phyloP scores from a whole-genome alignment of 305 asterid species.

The Plantago lanceolata region DNA sequence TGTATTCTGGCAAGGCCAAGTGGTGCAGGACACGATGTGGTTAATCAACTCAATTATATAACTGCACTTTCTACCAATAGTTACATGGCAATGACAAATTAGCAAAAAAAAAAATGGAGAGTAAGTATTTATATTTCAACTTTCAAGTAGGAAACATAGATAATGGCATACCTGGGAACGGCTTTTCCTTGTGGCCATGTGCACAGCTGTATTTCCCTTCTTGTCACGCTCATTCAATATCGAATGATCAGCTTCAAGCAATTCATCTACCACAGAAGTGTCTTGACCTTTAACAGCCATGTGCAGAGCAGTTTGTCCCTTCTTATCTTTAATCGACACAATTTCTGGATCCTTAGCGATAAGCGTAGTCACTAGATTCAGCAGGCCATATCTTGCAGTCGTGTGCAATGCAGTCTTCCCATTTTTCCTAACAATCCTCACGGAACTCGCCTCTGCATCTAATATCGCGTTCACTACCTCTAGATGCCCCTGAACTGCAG shows the following conservation, averaged over 20 bases:
- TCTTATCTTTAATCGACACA: constrained; percentile 75
- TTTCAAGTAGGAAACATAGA: neutral
- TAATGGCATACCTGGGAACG: constrained; percentile 64
- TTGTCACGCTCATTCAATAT: constrained; percentile 81
- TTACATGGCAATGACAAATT: neutral
- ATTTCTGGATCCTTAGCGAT: constrained; percentile 74
- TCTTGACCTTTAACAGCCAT: constrained; percentile 99
- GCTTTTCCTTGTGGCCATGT: constrained; percentile 83
- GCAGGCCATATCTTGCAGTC: constrained; percentile 76
- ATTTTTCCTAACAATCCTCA: constrained; percentile 78
- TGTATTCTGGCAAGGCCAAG: neutral
- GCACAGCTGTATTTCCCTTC: constrained; percentile 91
- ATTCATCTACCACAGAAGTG: constrained; percentile 63
- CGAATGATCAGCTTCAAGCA: constrained; percentile 69
- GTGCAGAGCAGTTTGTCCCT: constrained; percentile 96
- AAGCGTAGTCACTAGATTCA: constrained; percentile 64
- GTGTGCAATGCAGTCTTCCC: constrained; percentile 92
- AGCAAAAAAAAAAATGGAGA: neutral
- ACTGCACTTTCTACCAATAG: neutral
- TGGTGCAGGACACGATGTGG: neutral
- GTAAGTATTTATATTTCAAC: neutral
- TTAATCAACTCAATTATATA: neutral
- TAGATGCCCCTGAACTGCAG: constrained; percentile 72
- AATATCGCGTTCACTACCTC: constrained; percentile 78
- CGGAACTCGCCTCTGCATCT: constrained; percentile 65